Evolutionary conservation across 345 rosid genomes (phyloP), one percentile per base, ranked within the genome.

Genomic region (Geranium brycei): DNA sequence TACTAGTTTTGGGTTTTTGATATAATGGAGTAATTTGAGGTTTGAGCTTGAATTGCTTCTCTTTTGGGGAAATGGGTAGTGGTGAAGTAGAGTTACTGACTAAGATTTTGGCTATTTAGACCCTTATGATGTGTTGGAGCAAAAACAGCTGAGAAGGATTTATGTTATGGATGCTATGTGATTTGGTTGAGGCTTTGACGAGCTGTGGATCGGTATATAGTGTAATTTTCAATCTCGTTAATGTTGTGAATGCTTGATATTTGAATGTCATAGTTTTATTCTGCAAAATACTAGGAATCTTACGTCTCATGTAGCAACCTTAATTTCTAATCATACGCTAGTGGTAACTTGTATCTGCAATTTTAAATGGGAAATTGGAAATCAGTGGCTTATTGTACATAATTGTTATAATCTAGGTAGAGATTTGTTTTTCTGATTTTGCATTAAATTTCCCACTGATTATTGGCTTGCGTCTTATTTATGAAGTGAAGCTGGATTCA

Each of bases 401-500:
- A 23, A 23, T 1, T n/a, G n/a, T n/a, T 23, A 23, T 23, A 47
- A n/a, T n/a, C n/a, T n/a, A n/a, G n/a, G 11, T 47, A 47, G 53
- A 47, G 3, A 2, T 47, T 0, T 8, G 53, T 47, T 47, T 38
- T 47, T 47, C 53, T 47, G 53, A 47, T 47, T 8, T 8, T 47
- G 53, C 53, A 6, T 7, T 47, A 10, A 8, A 47, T 47, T 47
- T 47, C 11, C 53, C 15, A 8, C 15, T 47, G 53, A 47, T 47
- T 13, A 47, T 47, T 6, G 53, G 12, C 15, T 47, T 47, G 53
- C 53, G 11, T 13, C 14, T 8, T 47, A 8, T 47, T 47, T 13
- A 6, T 2, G 14, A 47, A 47, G 53, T 47, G 53, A 62, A 41
- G 18, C 53, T 31, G 51, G 75, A 77, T 87, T 80, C 77, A 92